Evolutionary conservation across 768 basidiomycete species (phyloP), one percentile per base, ranked within the genome.

Genomic region (Calocybe indica): DNA sequence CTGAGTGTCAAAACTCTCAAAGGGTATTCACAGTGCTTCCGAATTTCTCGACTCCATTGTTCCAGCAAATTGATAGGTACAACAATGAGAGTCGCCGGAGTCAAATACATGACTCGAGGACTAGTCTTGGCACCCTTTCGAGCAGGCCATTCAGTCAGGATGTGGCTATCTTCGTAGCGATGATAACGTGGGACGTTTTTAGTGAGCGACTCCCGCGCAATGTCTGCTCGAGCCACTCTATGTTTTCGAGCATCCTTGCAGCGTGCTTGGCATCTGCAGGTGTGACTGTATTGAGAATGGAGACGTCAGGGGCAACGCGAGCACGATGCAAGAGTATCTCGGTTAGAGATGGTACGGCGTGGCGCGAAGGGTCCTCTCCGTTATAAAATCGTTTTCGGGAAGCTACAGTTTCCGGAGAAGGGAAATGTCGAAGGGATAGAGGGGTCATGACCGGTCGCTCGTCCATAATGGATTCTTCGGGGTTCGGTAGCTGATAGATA

Each of bases 1-100:
- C 73, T 65, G 32, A 87, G 58, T 7, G 82, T 61, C 2, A 91
- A 66, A 6, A 82, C 74, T 11, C 83, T 73, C 40, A 90, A 61
- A 2, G 65, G 62, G 46, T 73, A 68, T 30, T 74, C 67, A 43
- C 83, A 85, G 55, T 93, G 91, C 61, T 88, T 89, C 22, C 73
- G 66, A n/a, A 92, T 82, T 59, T 93, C 92, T 7, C 73, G 68
- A 51, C 76, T 74, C 92, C 92, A 95, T 53, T 95, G 92, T 43
- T 75, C 73, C 9, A 90, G 51, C 36, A 94, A 62, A 57, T 85
- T 84, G 11, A 72, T 59, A 0, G 92, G 92, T 2, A 95, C 89
- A 8, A 93, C 67, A 15, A 93, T 68, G 5, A 95, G 68, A 0
- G 90, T 92, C 1, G 88, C 86, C 0, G 77, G 65, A 2, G 87